Percentiles rank a stretch among this genome's conserved stretches.
These are phyloP conservation scores for Kwoniella sp. DNA, from an alignment of 768 basidiomycete species.

Conservation along the genomic window DNA sequence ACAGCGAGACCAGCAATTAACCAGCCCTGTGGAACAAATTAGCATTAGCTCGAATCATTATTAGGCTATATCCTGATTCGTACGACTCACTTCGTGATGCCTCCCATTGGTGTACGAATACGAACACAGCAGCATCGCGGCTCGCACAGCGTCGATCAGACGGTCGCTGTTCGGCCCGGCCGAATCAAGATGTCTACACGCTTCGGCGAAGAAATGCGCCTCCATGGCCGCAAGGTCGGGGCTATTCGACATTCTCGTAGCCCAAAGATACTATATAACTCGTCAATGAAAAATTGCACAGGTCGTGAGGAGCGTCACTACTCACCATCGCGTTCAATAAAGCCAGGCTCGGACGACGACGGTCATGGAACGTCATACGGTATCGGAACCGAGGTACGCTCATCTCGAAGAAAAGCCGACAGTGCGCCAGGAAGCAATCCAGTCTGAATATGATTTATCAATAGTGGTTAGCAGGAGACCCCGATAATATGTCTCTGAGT, in stretches of 20 bases:
- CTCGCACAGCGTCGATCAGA: slow-evolving; percentile 40
- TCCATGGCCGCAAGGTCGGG: slow-evolving; percentile 35
- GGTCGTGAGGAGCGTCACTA: neutral
- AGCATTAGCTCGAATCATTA: neutral
- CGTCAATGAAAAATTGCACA: neutral
- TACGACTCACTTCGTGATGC: slow-evolving; percentile 40
- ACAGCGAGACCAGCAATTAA: slow-evolving; percentile 35
- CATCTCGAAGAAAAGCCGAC: slow-evolving; percentile 48
- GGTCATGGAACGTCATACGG: slow-evolving; percentile 42
- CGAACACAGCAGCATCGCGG: slow-evolving; percentile 42
- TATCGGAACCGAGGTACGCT: slow-evolving; percentile 44
- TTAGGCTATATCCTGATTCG: neutral
- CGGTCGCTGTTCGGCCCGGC: slow-evolving; percentile 39
- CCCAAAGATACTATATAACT: slow-evolving; percentile 45
- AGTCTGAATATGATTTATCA: slow-evolving; percentile 21
- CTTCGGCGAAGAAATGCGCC: slow-evolving; percentile 32
- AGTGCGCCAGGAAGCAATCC: slow-evolving; percentile 39
- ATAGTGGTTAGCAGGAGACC: slow-evolving; percentile 6
- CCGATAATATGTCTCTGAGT: too few relatives aligned
- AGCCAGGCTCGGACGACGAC: slow-evolving; percentile 39
- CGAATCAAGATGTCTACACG: slow-evolving; percentile 32
- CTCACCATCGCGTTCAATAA: slow-evolving; percentile 47
- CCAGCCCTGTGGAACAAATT: slow-evolving; percentile 34
- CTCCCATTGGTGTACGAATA: slow-evolving; percentile 40
- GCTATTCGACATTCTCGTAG: slow-evolving; percentile 38